Evolutionary conservation across 1,284 basidiomycete genomes (phyloP), one percentile per base, ranked within the genome.

Genomic region (Rhodotorula sp.): DNA sequence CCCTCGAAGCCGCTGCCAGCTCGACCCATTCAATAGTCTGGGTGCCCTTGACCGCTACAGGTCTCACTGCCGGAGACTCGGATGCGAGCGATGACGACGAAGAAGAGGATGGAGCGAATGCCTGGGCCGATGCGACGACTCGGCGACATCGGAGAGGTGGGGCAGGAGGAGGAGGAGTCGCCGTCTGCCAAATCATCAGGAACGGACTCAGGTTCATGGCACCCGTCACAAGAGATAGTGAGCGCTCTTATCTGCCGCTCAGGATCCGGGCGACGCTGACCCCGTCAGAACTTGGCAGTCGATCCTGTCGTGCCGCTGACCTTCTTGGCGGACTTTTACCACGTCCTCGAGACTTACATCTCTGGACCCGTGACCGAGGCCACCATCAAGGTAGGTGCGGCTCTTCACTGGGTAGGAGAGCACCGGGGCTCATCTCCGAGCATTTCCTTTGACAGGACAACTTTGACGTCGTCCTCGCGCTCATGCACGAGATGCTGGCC

Each of bases 341-440:
- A 59, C 20, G 69, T 74, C 7, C 68, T 76, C n/a, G 55, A 67
- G 17, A 56, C 51, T 24, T 74, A 74, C 60, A 70, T 76, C 42
- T 54, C 53, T 15, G 72, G 72, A 0, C 60, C 72, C 5, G 72
- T 73, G 7, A 72, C 72, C 6, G 72, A 76, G 54, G 66, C 67
- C 6, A 66, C 60, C 48, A 49, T 76, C 48, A 76, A 76, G 64
- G 74, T 73, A n/a, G n/a, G n/a, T n/a, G n/a, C n/a, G n/a, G n/a
- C n/a, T n/a, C n/a, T n/a, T n/a, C n/a, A n/a, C n/a, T n/a, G n/a
- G n/a, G n/a, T n/a, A n/a, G n/a, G n/a, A n/a, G n/a, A n/a, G n/a
- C n/a, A n/a, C n/a, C n/a, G n/a, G n/a, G n/a, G n/a, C 48, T 24
- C 5, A 45, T 33, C 18, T 51, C 17, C 46, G 2, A 12, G 5